Conservation (phyloP, 1,284 basidiomycete species). For the Fistulinella cinereoalba region DNA sequence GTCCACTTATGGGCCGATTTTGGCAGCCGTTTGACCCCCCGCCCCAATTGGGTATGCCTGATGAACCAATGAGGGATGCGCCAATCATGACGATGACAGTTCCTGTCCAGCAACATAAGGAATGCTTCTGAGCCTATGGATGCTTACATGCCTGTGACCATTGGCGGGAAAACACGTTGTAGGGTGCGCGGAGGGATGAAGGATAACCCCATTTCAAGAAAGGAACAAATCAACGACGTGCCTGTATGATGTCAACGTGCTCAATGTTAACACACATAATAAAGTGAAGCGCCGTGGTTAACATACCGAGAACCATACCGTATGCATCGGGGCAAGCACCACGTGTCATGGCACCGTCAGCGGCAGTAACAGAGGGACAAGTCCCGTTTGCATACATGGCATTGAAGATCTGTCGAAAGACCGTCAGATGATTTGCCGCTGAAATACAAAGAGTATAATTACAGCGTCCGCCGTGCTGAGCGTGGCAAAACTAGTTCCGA, state of each 20-base stretch:
- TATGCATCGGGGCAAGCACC: constrained; percentile 78
- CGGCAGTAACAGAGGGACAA: constrained; percentile 57
- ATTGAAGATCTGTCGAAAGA: constrained; percentile 61
- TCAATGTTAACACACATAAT: not conserved
- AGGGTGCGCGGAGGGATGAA: constrained; percentile 67
- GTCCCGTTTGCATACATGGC: constrained; percentile 78
- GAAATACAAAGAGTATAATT: constrained; percentile 22
- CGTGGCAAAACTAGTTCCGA: constrained; percentile 85
- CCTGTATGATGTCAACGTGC: constrained; percentile 39
- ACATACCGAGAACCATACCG: constrained; percentile 67
- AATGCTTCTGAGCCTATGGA: too few species aligned
- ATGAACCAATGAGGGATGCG: constrained; percentile 67
- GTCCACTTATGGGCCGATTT: constrained; percentile 54
- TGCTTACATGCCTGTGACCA: constrained; percentile 61
- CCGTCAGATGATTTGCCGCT: constrained; percentile 34
- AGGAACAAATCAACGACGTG: constrained; percentile 74
- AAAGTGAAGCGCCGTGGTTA: not conserved
- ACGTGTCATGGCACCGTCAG: constrained; percentile 60
- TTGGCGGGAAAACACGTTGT: constrained; percentile 74
- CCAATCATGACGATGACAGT: constrained; percentile 79
- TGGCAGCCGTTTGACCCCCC: constrained; percentile 75
- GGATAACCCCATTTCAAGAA: constrained; percentile 77
- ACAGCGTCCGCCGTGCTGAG: constrained; percentile 72
- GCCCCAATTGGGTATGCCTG: constrained; percentile 80
- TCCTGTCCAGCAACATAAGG: too few species aligned